Evolutionary conservation across 805 yeast genomes (phyloP), one percentile per base, ranked within the genome.

Genomic region (Candida palmyrensis): DNA sequence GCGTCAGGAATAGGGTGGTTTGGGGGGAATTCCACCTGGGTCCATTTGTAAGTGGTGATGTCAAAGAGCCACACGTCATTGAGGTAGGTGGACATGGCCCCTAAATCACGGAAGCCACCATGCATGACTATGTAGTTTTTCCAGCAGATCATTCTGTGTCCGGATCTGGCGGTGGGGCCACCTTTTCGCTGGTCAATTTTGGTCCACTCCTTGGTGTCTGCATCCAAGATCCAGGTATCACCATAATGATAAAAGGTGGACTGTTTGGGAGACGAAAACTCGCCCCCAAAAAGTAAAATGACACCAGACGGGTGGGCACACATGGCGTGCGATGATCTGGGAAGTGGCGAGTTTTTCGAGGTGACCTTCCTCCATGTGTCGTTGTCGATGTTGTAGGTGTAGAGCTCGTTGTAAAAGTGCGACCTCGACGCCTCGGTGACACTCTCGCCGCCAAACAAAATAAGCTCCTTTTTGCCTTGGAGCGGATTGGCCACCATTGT

Each of bases 221-320:
- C 75, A 49, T 92, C 97, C 39, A 90, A 64, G 29, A 90, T 70
- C 98, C 98, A 90, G 3, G 96, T 82, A 52, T 90, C 98, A 12
- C 96, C 90, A 55, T 86, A 90, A 58, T 90, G 98, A 55, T 92
- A 92, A 58, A 90, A 90, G 0, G 96, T 87, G 32, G 86, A 77
- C 56, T 90, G 98, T 48, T 90, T 90, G 3, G 97, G 97, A 11
- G 95, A 84, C 2, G 96, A 85, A 48, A 92, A 90, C 59, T 90
- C 98, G 48, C 98, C 98, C 31, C 97, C 98, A 61, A 87, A 92
- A 67, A 90, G 59, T 39, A 90, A 55, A 18, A 86, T 73, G 2
- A 89, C 65, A 8, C 97, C 97, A 2, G 88, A 77, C 1, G 96
- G 95, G 57, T 90, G 97, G 1, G 85, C 81, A 41, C 89, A 80